Conservation (phyloP, 148 eudicot genomes). For the Rheum nobile region DNA sequence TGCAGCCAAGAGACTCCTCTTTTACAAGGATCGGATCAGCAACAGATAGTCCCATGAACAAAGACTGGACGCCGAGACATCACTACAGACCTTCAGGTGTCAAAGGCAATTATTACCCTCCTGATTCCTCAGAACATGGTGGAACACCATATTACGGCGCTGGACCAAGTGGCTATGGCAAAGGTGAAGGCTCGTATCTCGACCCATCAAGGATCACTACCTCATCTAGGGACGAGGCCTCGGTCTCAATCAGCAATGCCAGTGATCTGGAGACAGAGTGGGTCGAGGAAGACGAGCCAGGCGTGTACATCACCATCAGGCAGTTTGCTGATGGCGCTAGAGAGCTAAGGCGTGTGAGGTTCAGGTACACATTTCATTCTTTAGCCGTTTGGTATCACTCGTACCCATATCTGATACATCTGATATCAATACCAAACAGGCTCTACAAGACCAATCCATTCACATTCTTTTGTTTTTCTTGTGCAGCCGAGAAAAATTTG, state of each 20-base stretch:
- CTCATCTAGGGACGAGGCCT: conserved; percentile 62
- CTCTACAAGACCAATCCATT: neutral
- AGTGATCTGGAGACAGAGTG: conserved; percentile 91
- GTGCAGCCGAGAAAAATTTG: conserved; percentile 70
- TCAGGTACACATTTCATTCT: conserved; percentile 44
- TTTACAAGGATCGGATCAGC: conserved; percentile 76
- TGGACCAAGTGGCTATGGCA: conserved; percentile 11
- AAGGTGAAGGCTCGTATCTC: conserved; percentile 42
- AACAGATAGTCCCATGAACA: conserved; percentile 82
- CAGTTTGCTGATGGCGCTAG: conserved; percentile 86
- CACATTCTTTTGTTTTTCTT: neutral
- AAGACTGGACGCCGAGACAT: conserved; percentile 81
- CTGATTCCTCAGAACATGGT: conserved; percentile 45
- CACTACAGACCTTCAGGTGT: conserved; percentile 48
- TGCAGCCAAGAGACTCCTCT: conserved; percentile 69
- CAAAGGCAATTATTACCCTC: conserved; percentile 31
- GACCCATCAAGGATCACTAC: conserved; percentile 89
- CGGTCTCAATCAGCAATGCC: conserved; percentile 88
- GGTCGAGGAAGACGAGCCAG: conserved; percentile 94
- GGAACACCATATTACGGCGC: neutral
- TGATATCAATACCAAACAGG: neutral
- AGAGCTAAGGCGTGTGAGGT: conserved; percentile 88
- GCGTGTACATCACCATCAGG: conserved; percentile 85
- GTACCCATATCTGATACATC: no score
- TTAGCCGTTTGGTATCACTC: no score